A percentile compares a stretch with the other conserved stretches of the same genome.
phyloP scores from a whole-genome alignment of 805 yeast species.

The Tetrapisispora taiwanensis region DNA sequence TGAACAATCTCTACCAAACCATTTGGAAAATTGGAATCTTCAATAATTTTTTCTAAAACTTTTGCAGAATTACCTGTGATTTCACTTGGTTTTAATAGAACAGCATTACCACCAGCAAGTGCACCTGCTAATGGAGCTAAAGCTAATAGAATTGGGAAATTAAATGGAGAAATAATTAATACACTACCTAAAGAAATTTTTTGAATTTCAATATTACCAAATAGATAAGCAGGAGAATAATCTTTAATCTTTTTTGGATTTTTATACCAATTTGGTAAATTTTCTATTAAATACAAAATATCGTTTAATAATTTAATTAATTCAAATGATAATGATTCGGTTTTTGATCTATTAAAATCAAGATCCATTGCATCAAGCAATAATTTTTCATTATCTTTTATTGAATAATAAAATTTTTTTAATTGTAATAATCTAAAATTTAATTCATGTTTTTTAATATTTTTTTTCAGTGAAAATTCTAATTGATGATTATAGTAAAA shows the following conservation, averaged over 20 bases:
- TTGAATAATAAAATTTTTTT: conserved; percentile 52
- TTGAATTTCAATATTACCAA: conserved; percentile 33
- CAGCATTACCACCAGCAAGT: conserved; percentile 76
- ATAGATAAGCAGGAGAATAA: conserved; percentile 22
- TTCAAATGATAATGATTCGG: conserved; percentile 58
- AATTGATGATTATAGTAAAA: conserved; percentile 13
- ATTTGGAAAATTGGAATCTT: conserved; percentile 39
- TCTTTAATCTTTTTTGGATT: conserved; percentile 36
- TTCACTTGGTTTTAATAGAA: conserved; percentile 70
- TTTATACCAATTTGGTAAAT: conserved; percentile 47
- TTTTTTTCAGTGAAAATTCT: conserved; percentile 8
- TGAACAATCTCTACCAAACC: conserved; percentile 53
- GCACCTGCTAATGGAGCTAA: conserved; percentile 67
- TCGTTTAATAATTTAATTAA: conserved; percentile 42
- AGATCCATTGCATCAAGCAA: conserved; percentile 46
- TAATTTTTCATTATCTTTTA: conserved; percentile 47
- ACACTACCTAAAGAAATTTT: conserved; percentile 52
- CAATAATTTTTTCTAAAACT: conserved; percentile 47
- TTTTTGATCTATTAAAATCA: conserved; percentile 58
- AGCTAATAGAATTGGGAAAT: conserved; percentile 46
- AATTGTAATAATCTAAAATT: conserved; percentile 48
- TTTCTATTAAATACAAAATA: conserved; percentile 46
- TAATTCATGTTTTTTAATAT: conserved; percentile 13
- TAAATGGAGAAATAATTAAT: conserved; percentile 42
- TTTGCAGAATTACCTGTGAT: conserved; percentile 50